Percentiles rank a stretch among this genome's conserved stretches.
These are phyloP conservation scores for Penicillium sp. DNA, from an alignment of 2,329 filamentous ascomycete species.

Conservation along the genomic window DNA sequence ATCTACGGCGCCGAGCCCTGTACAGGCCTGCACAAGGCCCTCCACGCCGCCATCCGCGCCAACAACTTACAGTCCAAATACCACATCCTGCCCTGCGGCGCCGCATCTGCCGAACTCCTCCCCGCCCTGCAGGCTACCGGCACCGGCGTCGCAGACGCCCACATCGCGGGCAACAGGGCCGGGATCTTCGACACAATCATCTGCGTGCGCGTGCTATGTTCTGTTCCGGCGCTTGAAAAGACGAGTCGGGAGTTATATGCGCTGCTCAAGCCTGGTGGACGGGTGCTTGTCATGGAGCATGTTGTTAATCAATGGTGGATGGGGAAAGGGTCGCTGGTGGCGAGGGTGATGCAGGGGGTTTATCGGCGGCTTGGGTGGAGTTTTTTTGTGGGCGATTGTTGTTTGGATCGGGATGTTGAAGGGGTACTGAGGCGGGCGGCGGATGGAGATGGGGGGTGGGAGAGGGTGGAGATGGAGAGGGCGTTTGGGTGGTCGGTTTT, in stretches of 20 bases:
- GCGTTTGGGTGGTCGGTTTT: constrained; percentile 41
- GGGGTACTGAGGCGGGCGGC: constrained; percentile 47
- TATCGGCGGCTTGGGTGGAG: constrained; percentile 53
- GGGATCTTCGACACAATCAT: constrained; percentile 57
- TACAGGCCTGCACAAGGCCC: constrained; percentile 47
- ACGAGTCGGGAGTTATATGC: constrained; percentile 52
- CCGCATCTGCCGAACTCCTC: constrained; percentile 50
- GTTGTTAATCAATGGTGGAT: constrained; percentile 54
- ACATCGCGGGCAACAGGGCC: too few species aligned
- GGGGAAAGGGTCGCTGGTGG: constrained; percentile 49
- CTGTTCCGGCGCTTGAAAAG: constrained; percentile 51
- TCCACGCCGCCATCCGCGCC: constrained; percentile 33
- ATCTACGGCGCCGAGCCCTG: constrained; percentile 61
- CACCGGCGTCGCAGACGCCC: constrained; percentile 32
- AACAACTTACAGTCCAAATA: constrained; percentile 52
- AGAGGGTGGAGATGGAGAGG: constrained; percentile 49
- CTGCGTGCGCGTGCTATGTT: constrained; percentile 58
- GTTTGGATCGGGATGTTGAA: constrained; percentile 53
- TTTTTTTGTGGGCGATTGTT: constrained; percentile 56
- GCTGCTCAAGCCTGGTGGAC: constrained; percentile 57
- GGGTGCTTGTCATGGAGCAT: constrained; percentile 59
- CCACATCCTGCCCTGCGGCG: constrained; percentile 52
- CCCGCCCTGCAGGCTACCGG: constrained; percentile 27
- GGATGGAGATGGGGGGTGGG: constrained; percentile 50
- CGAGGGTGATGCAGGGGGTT: constrained; percentile 49